Evolutionary conservation across 1,284 basidiomycete genomes (phyloP).

Genomic region (Erythrobasidium hasegawianum): DNA sequence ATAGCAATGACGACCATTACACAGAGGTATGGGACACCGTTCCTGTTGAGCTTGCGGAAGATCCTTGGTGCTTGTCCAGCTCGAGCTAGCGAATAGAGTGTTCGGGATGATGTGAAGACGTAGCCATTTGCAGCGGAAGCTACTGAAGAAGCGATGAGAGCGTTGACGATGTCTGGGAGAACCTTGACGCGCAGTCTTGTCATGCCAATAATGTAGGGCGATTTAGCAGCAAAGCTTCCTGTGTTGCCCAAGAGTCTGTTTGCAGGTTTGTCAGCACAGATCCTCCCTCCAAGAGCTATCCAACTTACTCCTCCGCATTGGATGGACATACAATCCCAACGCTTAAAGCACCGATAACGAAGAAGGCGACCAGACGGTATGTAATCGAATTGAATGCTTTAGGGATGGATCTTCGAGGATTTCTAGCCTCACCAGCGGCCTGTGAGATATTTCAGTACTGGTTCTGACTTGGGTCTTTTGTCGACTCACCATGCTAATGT

Average conservation of each 20-base stretch:
- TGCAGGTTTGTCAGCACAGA: too few relatives aligned
- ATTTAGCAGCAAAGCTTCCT: conserved; percentile 29
- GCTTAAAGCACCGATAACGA: conserved; percentile 43
- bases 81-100: conserved; percentile 39
- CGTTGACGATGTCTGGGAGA: conserved; percentile 41
- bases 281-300: neutral
- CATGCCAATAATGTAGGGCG: conserved; percentile 38
- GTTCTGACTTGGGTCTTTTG: neutral
- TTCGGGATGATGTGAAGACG: conserved; percentile 37
- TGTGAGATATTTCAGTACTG: neutral
- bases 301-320: conserved; percentile 30
- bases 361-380: conserved; percentile 46
- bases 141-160: conserved; percentile 36
- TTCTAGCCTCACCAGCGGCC: conserved; percentile 44
- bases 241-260: conserved; percentile 9
- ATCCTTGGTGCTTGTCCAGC: conserved; percentile 41
- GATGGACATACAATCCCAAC: conserved; percentile 44
- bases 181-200: conserved; percentile 24
- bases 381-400: conserved; percentile 46
- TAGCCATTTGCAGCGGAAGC: conserved; percentile 41
- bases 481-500: conserved; percentile 36
- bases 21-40: conserved; percentile 42
- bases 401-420: conserved; percentile 46
- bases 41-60: conserved; percentile 41
- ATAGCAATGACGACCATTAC: conserved; percentile 34